A percentile compares a stretch with the other conserved stretches of the same genome.
Evolutionary conservation across 1,284 basidiomycete genomes (phyloP).

Genomic region (Inonotus hispidus): DNA sequence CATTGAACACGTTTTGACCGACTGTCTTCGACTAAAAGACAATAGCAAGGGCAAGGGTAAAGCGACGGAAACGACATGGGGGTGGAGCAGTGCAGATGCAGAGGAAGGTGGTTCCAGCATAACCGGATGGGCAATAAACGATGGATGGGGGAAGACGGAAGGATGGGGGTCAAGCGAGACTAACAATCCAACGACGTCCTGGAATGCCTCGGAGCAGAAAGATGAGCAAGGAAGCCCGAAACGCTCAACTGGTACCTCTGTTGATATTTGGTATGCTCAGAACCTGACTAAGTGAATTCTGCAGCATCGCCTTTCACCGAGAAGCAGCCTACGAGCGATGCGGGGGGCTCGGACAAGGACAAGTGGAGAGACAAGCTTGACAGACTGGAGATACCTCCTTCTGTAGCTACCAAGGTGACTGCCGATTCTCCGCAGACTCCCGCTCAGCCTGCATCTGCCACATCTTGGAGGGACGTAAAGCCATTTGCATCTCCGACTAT

Average conservation of each 20-base stretch:
- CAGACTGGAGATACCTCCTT: not conserved
- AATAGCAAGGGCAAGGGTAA: conserved; percentile 3
- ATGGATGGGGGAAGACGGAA: not conserved
- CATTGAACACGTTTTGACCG: not conserved
- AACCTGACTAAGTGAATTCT: not conserved
- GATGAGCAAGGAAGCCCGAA: not conserved
- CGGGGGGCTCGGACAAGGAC: not conserved
- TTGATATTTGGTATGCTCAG: not conserved
- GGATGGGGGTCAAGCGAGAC: no score
- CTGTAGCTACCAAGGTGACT: not conserved
- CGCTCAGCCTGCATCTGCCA: not conserved
- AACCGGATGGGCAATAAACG: not conserved
- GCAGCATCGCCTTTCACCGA: not conserved
- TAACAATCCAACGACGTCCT: not conserved
- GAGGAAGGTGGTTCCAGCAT: not conserved
- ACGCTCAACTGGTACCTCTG: not conserved
- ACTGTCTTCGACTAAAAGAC: not conserved
- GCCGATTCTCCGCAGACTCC: not conserved
- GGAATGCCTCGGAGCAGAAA: not conserved
- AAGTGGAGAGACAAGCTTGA: not conserved
- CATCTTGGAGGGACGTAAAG: not conserved
- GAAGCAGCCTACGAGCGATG: not conserved
- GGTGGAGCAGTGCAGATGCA: not conserved
- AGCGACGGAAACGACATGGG: not conserved
- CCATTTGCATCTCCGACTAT: not conserved